Percentiles rank a stretch among this genome's conserved stretches.
Evolutionary conservation across 179 eudicot genomes (phyloP).

Genomic region (Spinacia oleracea): DNA sequence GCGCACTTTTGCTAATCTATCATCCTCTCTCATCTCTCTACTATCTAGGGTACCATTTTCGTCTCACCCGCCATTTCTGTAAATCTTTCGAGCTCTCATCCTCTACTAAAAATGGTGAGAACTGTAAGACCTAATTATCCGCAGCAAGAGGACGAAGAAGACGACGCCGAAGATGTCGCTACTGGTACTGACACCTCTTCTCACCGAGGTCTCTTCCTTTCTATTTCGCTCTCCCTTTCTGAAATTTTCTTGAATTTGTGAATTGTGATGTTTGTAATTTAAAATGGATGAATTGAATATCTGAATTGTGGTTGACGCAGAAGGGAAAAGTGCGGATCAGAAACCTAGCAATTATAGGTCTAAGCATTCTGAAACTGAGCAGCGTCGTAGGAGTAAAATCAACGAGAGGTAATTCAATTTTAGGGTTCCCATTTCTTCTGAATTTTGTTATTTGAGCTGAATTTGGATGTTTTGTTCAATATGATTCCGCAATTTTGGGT

Average conservation of each 20-base stretch:
- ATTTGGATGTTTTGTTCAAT: constrained; percentile 7
- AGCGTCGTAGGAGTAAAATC: constrained; percentile 90
- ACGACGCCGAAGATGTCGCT: constrained; percentile 52
- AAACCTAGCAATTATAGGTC: constrained; percentile 57
- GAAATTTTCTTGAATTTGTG: neutral
- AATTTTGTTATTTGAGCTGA: neutral
- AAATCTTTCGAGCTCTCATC: constrained; percentile 22
- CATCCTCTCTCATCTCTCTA: neutral
- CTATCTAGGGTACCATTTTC: constrained; percentile 27
- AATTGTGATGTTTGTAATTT: neutral
- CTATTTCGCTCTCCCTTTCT: neutral
- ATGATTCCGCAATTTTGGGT: neutral
- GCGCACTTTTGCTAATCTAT: neutral
- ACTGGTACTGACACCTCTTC: constrained; percentile 52
- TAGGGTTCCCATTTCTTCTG: neutral
- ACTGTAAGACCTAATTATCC: constrained; percentile 32
- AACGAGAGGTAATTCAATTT: constrained; percentile 67
- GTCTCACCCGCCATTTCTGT: constrained; percentile 33
- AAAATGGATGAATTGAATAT: constrained; percentile 2
- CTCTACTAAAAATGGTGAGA: constrained; percentile 44
- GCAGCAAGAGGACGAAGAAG: constrained; percentile 36
- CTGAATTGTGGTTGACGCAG: constrained; percentile 30
- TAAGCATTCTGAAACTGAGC: constrained; percentile 97
- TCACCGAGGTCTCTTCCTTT: constrained; percentile 41
- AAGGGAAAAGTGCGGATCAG: constrained; percentile 53